Evolutionary conservation across 805 yeast genomes (phyloP), one percentile per base, ranked within the genome.

Genomic region (Candida fluviatilis): DNA sequence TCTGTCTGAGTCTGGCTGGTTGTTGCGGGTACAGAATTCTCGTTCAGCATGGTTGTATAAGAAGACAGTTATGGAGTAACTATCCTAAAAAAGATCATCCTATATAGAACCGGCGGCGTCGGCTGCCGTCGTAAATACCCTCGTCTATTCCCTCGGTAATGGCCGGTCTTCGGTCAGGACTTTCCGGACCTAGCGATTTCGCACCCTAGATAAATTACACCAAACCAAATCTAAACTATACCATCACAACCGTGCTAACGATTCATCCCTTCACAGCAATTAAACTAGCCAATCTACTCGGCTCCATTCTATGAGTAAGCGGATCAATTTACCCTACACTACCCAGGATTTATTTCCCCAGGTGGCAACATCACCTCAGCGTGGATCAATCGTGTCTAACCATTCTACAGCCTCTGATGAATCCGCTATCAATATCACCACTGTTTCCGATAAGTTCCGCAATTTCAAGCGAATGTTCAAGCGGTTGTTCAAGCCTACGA

Each of bases 401-500:
- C 42, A 43, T 35, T 48, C 52, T 10, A 41, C 52, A 15, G 18
- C 31, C 29, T 16, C 14, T 30, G 13, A 10, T 7, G 35, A 33
- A 4, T 10, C 10, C 5, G 11, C 8, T 6, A 16, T 18, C 12
- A 15, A 23, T 12, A 23, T 19, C 5, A 33, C 34, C 6, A 35
- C 33, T 25, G 17, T 30, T 21, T 21, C 38, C n/a, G 42, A 18
- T 28, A 47, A 25, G 35, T 47, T 59, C 35, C 48, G 49, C 19
- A 58, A 52, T 39, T 37, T 61, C 38, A 57, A 53, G 43, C 53
- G 46, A 23, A 62, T 66, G 67, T 37, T 55, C 34, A 53, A 52
- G 36, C 50, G 73, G 37, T 43, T 66, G 21, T 65, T 83, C 45
- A 78, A 80, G 48, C 90, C 95, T 1, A 84, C 82, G 6, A 82